A percentile compares a stretch with the other conserved stretches of the same genome.
Evolutionary conservation across 1,284 basidiomycete species (phyloP).

Genomic region (Ustanciosporium gigantosporum): DNA sequence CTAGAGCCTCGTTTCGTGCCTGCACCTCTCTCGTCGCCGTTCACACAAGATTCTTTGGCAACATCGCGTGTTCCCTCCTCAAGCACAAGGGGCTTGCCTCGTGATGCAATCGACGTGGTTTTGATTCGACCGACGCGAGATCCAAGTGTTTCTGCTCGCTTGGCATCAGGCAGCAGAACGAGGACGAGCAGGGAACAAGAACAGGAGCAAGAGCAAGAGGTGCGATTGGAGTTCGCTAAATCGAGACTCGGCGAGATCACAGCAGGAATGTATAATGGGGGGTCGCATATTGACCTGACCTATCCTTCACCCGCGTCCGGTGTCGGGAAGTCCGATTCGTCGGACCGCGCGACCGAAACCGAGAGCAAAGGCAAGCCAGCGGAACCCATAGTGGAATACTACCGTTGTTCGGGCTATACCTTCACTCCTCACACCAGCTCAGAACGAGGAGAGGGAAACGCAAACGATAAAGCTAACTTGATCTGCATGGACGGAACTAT

Average conservation of each 20-base stretch:
- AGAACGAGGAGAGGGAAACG: not conserved
- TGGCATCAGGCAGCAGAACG: not conserved
- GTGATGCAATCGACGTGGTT: conserved; percentile 72
- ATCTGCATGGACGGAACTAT: conserved; percentile 29
- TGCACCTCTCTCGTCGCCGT: conserved; percentile 66
- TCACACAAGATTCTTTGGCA: not conserved
- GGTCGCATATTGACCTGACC: conserved; percentile 37
- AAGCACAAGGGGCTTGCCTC: no score
- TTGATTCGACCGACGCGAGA: conserved; percentile 79
- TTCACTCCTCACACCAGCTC: conserved; percentile 57
- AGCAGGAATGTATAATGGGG: conserved; percentile 49
- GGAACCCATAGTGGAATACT: conserved; percentile 75
- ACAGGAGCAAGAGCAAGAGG: not conserved
- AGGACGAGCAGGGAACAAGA: no score
- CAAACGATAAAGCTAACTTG: conserved; percentile 1
- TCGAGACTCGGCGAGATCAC: conserved; percentile 25
- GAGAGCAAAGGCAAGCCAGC: no score
- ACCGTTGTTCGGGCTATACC: conserved; percentile 77
- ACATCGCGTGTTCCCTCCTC: no score
- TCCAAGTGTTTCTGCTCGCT: conserved; percentile 61
- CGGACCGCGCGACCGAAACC: no score
- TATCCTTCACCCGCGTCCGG: conserved; percentile 15
- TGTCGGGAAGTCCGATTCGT: no score
- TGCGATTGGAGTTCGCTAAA: conserved; percentile 11
- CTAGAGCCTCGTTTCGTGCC: conserved; percentile 81